Base-by-base conservation (phyloP, 371 early-diverging fungal species). In the Caulochytrium protostelioides region DNA sequence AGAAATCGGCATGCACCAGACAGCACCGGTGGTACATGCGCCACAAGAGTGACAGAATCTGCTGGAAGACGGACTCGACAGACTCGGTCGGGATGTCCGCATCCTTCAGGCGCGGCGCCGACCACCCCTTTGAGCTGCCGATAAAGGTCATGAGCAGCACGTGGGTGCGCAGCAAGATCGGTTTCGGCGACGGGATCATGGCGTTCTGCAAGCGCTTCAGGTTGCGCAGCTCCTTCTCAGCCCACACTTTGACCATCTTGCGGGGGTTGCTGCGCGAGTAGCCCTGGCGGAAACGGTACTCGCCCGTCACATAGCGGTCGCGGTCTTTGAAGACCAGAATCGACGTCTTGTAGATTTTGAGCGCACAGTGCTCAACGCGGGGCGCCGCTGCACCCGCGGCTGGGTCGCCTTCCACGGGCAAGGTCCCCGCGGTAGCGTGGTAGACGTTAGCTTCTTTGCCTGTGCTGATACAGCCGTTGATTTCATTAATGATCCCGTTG, bases 361-460 rank as follows among this genome's bases (percentile, higher is more conserved):
- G 81, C 4, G 92, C 98, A 7, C 79, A 65, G 41, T 87, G 83
- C 23, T 73, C 59, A 15, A n/a, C n/a, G 21, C 7, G 6, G 10
- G 22, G 22, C 22, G 17, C 24, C 10, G 21, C n/a, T n/a, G n/a
- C n/a, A n/a, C n/a, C n/a, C n/a, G n/a, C n/a, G 6, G 7, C 24
- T 19, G 26, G 26, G 10, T 26, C 26, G 26, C 26, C 9, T 26
- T 26, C 34, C 5, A 6, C 20, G 13, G 34, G 27, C 5, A 80
- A 81, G 14, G 58, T 52, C 42, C 83, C 83, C 4, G 90, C 83
- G 20, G 72, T 62, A 3, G 91, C 90, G 46, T 95, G 91, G 43
- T 95, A 95, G 15, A 95, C 95, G 46, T 91, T 95, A 44, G 95
- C 95, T 59, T 99, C 99, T 58, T 98, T 98, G 13, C 99, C 99